Conservation (phyloP, 1,284 basidiomycete genomes). For the Trichosporon sp. region DNA sequence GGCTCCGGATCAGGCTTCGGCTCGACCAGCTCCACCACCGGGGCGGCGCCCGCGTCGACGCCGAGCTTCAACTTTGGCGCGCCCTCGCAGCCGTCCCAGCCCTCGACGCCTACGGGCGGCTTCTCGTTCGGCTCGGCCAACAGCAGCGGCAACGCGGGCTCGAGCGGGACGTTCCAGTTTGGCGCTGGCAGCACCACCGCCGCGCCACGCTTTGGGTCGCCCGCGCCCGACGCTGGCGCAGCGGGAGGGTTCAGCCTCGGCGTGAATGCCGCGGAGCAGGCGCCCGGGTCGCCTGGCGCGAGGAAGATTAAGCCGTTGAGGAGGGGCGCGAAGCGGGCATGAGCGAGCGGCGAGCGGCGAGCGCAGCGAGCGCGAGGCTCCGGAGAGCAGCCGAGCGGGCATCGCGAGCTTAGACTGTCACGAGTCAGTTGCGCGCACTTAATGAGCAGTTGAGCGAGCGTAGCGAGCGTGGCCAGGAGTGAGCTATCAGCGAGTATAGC, state of each 20-base stretch:
- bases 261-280: slow-evolving; percentile 4
- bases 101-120: background rate
- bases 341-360: background rate
- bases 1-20: background rate
- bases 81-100: background rate
- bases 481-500: too few species aligned
- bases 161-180: slow-evolving; percentile 2
- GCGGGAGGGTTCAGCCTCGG: slow-evolving; percentile 13
- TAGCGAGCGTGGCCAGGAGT: too few species aligned
- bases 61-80: slow-evolving; percentile 3
- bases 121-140: background rate
- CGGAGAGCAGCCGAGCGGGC: background rate
- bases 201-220: background rate
- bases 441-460: too few species aligned
- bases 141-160: background rate
- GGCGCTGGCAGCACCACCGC: background rate
- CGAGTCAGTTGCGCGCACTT: too few species aligned
- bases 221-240: background rate
- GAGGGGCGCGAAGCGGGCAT: slow-evolving; percentile 11
- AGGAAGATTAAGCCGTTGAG: slow-evolving; percentile 32
- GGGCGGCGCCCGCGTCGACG: background rate
- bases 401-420: too few species aligned
- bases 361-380: background rate
- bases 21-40: background rate
- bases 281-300: slow-evolving; percentile 25